Evolutionary conservation across 495 filamentous ascomycete species (phyloP).

Genomic region (Daldinia caldariorum): DNA sequence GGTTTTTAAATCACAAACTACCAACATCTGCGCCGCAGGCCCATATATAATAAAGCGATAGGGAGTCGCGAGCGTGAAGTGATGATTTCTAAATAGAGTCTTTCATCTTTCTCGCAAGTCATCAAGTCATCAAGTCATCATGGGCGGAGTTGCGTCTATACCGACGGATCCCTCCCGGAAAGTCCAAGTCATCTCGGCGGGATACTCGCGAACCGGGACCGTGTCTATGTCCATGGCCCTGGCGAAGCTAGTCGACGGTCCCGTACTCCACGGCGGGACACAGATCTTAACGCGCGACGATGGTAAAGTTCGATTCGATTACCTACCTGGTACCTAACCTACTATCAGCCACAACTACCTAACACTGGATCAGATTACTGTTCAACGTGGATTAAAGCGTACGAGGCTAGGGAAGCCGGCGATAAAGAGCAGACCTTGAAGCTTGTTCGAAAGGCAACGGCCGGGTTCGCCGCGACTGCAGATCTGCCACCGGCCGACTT

Average conservation of each 20-base stretch:
- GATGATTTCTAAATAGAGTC: background rate
- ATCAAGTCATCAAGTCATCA: constrained; percentile 10
- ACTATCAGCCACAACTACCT: background rate
- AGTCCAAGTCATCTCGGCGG: constrained; percentile 61
- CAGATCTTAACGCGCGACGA: constrained; percentile 46
- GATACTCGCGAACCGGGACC: constrained; percentile 62
- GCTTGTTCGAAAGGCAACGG: constrained; percentile 43
- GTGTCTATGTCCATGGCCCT: constrained; percentile 60
- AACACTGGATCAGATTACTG: constrained; percentile 39
- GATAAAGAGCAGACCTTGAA: constrained; percentile 41
- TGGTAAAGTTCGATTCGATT: constrained; percentile 29
- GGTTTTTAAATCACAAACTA: background rate
- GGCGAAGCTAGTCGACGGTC: constrained; percentile 55
- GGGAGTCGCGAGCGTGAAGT: background rate
- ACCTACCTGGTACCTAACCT: background rate
- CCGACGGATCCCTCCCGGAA: constrained; percentile 47
- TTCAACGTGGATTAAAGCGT: constrained; percentile 44
- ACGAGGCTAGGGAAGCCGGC: constrained; percentile 41
- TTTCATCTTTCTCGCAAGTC: background rate
- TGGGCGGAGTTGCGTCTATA: constrained; percentile 49
- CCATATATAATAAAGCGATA: background rate
- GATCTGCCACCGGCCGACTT: constrained; percentile 48
- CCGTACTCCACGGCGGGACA: constrained; percentile 53
- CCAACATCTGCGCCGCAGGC: background rate
- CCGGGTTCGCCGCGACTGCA: constrained; percentile 50